phyloP scores from a whole-genome alignment of 371 early-diverging fungal genomes.

The Mucor indicus region DNA sequence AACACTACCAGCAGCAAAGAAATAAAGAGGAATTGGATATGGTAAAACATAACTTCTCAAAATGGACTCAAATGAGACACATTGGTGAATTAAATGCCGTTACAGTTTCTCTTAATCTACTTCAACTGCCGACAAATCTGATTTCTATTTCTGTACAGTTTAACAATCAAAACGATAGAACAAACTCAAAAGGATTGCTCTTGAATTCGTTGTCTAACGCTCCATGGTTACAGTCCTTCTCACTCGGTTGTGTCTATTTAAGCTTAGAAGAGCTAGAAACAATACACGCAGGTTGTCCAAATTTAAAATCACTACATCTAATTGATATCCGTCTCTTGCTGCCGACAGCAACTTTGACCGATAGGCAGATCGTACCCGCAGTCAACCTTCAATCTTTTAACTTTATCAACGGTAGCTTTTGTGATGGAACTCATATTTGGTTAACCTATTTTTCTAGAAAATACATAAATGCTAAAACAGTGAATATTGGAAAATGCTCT shows the following conservation, averaged over 20 bases:
- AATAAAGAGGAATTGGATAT: conserved; percentile 3
- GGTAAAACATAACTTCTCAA: background rate
- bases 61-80: conserved; percentile 1
- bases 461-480: background rate
- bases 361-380: background rate
- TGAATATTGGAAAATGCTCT: background rate
- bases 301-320: background rate
- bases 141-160: conserved; percentile 5
- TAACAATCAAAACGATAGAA: conserved; percentile 7
- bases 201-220: conserved; percentile 1
- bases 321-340: background rate
- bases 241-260: background rate
- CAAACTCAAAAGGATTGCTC: conserved; percentile 1
- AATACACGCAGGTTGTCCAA: background rate
- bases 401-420: background rate
- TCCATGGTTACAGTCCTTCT: background rate
- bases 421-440: background rate
- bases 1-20: conserved; percentile 1
- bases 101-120: background rate
- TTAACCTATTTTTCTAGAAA: background rate
- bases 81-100: conserved; percentile 8
- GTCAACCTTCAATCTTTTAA: background rate
- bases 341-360: background rate
- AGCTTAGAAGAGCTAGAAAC: background rate
- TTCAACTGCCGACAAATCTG: background rate